phyloP scores from a whole-genome alignment of 805 yeast species.

The Teunomyces pallodes region DNA sequence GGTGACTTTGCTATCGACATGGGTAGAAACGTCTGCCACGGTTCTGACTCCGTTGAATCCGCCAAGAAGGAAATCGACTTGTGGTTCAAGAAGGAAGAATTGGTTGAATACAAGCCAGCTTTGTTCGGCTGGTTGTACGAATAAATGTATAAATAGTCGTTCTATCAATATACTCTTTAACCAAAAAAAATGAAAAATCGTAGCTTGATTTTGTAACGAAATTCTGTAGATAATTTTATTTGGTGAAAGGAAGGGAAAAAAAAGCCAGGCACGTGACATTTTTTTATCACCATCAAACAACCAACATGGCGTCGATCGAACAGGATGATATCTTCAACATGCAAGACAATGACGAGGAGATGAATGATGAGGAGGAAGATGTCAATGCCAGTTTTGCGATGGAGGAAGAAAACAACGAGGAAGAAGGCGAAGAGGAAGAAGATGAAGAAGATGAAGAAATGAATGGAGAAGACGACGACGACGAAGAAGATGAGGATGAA shows the following conservation, averaged over 20 bases:
- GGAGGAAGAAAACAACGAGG: slow-evolving; percentile 6
- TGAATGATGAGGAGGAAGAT: slow-evolving; percentile 15
- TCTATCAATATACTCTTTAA: background rate
- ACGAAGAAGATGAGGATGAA: slow-evolving; percentile 11
- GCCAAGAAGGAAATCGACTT: slow-evolving; percentile 94
- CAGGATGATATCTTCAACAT: slow-evolving; percentile 22
- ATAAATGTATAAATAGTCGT: slow-evolving; percentile 37
- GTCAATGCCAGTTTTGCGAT: slow-evolving; percentile 3
- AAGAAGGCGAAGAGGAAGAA: slow-evolving; percentile 19
- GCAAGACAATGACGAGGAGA: slow-evolving; percentile 17
- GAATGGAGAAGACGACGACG: slow-evolving; percentile 19
- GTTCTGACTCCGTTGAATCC: slow-evolving; percentile 98
- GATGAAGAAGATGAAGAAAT: slow-evolving; percentile 20
- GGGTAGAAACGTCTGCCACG: slow-evolving; percentile 99
- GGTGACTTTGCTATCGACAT: slow-evolving; percentile 98
- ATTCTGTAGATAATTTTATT: background rate
- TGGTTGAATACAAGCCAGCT: slow-evolving; percentile 87
- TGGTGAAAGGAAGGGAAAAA: background rate
- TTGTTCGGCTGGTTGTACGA: slow-evolving; percentile 91
- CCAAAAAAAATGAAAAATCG: background rate
- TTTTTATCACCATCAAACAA: background rate
- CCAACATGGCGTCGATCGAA: slow-evolving; percentile 9
- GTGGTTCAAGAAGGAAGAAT: slow-evolving; percentile 98
- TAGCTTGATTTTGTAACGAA: background rate
- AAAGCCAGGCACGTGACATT: background rate